Evolutionary conservation across 2,329 filamentous ascomycete genomes (phyloP), one percentile per base, ranked within the genome.

Genomic region (Aureobasidium sp.): DNA sequence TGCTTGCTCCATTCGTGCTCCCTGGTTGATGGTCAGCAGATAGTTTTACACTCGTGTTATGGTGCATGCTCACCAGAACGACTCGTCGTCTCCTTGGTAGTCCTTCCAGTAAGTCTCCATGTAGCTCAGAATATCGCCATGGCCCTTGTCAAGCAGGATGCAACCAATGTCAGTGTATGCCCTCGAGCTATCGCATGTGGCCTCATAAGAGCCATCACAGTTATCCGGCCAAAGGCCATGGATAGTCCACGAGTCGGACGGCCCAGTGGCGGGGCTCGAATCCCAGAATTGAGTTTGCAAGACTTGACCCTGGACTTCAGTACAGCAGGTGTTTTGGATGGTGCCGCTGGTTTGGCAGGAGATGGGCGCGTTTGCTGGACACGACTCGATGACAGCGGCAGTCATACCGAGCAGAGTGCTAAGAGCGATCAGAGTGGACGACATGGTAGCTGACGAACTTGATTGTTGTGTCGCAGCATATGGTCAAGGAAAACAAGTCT

Each of bases 301-400:
- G 12, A 69, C 63, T 58, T 69, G 68, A 5, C 86, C 84, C 0
- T 87, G 87, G 27, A 82, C 79, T 68, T 87, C 87, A 74, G 89
- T 87, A 74, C 88, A 90, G 76, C 88, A 90, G 11, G 84, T 81
- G 69, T 89, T 79, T 57, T 78, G 71, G n/a, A 82, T 80, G 14
- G 57, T 61, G 20, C 62, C 51, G 42, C 36, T 65, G 49, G 51
- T 62, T 14, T 64, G 62, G 39, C 64, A 65, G 25, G 47, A 57
- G 14, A 65, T 56, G 11, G 56, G 56, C 9, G 61, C 27, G 15
- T 34, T 39, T 4, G 57, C 55, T 2, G 55, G 55, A 29, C 55
- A 58, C 22, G 42, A 47, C 20, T 44, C 17, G 4, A 27, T 34
- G n/a, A n/a, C 42, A n/a, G 55, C 55, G 15, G 42, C 42, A 9